Evolutionary conservation across 345 rosid species (phyloP).

Genomic region (Erysimum cheiranthoides): DNA sequence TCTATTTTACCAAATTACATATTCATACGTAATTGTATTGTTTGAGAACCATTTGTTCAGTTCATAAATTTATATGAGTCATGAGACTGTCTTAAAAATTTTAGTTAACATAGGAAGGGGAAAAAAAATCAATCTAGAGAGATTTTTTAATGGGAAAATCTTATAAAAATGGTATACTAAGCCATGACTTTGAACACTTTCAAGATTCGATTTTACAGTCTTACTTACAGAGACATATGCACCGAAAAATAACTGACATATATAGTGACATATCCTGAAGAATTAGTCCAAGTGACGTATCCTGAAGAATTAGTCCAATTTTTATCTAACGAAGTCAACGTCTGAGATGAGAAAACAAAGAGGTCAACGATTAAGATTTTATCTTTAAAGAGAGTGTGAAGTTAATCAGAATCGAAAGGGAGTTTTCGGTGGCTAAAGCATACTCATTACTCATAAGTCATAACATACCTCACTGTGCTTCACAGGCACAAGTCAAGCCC

Average conservation of each 20-base stretch:
- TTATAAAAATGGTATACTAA: not conserved
- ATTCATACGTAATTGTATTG: no score
- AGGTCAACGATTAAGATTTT: slow-evolving; percentile 18
- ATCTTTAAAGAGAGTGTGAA: slow-evolving; percentile 19
- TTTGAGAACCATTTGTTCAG: no score
- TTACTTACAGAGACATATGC: not conserved
- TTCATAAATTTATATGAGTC: no score
- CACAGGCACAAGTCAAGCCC: slow-evolving; percentile 40
- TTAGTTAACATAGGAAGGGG: not conserved
- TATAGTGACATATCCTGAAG: no score
- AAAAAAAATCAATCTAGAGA: not conserved
- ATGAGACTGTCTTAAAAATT: not conserved
- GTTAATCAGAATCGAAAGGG: slow-evolving; percentile 17
- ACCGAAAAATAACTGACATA: not conserved
- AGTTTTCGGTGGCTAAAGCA: slow-evolving; percentile 39
- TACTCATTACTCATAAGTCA: slow-evolving; percentile 13
- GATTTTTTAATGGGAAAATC: not conserved
- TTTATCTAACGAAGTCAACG: slow-evolving; percentile 16
- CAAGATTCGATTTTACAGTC: not conserved
- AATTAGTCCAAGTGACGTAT: not conserved
- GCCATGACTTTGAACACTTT: slow-evolving; percentile 2
- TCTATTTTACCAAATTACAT: no score
- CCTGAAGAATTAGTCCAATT: not conserved
- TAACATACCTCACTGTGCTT: slow-evolving; percentile 32
- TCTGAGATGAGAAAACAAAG: not conserved